Base-by-base conservation (phyloP, 2,329 filamentous ascomycete species). In the Balansia obtecta region DNA sequence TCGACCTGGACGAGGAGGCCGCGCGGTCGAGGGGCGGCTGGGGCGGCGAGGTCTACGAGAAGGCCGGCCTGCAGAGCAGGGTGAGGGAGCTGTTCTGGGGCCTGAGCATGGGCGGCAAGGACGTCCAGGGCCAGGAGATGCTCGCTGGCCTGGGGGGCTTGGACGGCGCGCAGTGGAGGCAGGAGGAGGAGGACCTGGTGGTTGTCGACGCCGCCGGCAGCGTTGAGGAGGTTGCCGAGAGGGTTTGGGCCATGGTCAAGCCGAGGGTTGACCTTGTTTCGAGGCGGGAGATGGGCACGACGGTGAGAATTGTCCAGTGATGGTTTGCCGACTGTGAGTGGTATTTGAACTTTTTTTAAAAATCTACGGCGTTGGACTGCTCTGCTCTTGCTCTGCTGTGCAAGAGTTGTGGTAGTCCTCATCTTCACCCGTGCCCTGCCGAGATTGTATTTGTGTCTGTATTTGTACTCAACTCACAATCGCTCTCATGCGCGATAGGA, bases 31-130 rank as follows among this genome's bases (percentile, higher is more conserved):
- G 93, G 16, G 89, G 88, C n/a, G 91, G 88, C 0, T 98, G 84
- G 72, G 93, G 93, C 1, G 78, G 76, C 16, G 93, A 98, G 72
- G 76, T 87, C 55, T 98, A 97, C 62, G 93, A 98, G 70, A 85
- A 81, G 63, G 78, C 77, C 53, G 81, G 83, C 61, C 86, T 95
- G 80, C 93, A 98, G 70, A 72, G 76, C 53, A 77, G 81, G 10
- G 93, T 97, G 13, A 72, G 87, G 18, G 77, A 82, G 54, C 64
- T 94, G 46, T 96, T 95, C 65, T 76, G 74, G 69, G 73, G 69
- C 0, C 59, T 83, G 52, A 71, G 70, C 54, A 67, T 70, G 67
- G 73, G 73, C 1, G 67, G 70, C 20, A 65, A 71, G 32, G 51
- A 48, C 10, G 60, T 59, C 18, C 61, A 63, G 15, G 55, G 59